phyloP scores from a whole-genome alignment of 2,329 filamentous ascomycete genomes.

The Rhinocladiella mackenziei region DNA sequence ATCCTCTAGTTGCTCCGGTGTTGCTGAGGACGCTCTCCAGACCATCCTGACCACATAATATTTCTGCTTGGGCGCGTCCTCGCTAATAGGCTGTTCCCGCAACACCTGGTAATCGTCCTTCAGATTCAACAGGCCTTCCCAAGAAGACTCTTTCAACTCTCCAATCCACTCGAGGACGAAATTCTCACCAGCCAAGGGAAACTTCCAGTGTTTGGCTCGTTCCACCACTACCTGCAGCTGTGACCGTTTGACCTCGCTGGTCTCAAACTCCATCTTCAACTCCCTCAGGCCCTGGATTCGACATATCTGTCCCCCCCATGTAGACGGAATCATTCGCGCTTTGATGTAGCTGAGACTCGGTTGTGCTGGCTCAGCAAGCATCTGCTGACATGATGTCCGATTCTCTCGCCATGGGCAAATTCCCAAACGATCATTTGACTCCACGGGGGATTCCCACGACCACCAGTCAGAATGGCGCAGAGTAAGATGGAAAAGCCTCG shows the following conservation, averaged over 20 bases:
- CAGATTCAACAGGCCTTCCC: constrained; percentile 15
- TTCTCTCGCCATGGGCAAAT: constrained; percentile 30
- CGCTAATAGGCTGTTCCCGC: constrained; percentile 4
- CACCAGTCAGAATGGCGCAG: constrained; percentile 34
- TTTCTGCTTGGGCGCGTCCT: constrained; percentile 9
- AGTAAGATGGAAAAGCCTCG: constrained; percentile 28
- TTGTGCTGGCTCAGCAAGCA: constrained; percentile 10
- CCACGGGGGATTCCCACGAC: constrained; percentile 29
- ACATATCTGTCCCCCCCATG: constrained; percentile 18
- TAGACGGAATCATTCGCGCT: constrained; percentile 21
- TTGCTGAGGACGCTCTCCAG: constrained; percentile 8
- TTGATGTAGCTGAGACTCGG: constrained; percentile 11
- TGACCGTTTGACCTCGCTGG: constrained; percentile 25
- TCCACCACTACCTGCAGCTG: constrained; percentile 30
- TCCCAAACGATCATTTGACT: constrained; percentile 27
- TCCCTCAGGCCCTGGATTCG: constrained; percentile 21
- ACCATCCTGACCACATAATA: constrained; percentile 19
- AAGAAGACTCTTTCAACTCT: constrained; percentile 9
- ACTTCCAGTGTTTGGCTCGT: constrained; percentile 29
- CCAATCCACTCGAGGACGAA: constrained; percentile 17
- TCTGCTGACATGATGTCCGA: constrained; percentile 22
- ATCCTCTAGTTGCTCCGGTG: too few species aligned
- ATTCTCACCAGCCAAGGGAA: constrained; percentile 18
- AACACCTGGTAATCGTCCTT: constrained; percentile 10
- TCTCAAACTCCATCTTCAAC: constrained; percentile 34